A percentile compares a stretch with the other conserved stretches of the same genome.
Evolutionary conservation across 2,329 filamentous ascomycete genomes (phyloP).

Genomic region (Nemania diffusa): DNA sequence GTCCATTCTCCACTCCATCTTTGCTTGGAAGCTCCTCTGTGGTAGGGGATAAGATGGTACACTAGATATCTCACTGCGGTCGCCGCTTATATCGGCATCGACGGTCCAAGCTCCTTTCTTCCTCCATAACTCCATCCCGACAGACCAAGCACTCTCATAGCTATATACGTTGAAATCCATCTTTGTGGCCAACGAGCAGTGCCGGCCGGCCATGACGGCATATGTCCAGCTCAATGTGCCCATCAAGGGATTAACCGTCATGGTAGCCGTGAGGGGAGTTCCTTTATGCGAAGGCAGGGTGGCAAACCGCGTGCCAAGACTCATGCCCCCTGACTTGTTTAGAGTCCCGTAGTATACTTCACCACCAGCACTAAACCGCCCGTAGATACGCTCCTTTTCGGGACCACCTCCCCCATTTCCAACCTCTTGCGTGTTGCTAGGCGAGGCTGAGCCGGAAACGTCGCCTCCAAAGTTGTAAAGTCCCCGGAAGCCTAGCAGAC

Average conservation of each 20-base stretch:
- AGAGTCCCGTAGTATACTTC: slow-evolving; percentile 96
- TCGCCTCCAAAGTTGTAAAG: slow-evolving; percentile 95
- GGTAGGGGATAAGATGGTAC: slow-evolving; percentile 30
- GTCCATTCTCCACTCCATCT: slow-evolving; percentile 59
- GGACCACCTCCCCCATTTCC: slow-evolving; percentile 42
- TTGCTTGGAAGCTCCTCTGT: slow-evolving; percentile 63
- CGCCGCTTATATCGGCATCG: slow-evolving; percentile 52
- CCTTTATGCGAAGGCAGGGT: slow-evolving; percentile 83
- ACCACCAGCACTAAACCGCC: slow-evolving; percentile 87
- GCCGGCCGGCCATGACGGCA: slow-evolving; percentile 84
- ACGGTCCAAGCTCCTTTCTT: slow-evolving; percentile 60
- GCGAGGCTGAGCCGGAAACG: slow-evolving; percentile 52
- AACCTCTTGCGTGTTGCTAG: slow-evolving; percentile 29
- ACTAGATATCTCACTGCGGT: slow-evolving; percentile 42
- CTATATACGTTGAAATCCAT: slow-evolving; percentile 99
- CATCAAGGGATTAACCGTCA: slow-evolving; percentile 94
- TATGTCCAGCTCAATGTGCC: slow-evolving; percentile 93
- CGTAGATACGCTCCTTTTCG: slow-evolving; percentile 73
- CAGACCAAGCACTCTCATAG: slow-evolving; percentile 92
- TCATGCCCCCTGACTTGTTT: slow-evolving; percentile 93
- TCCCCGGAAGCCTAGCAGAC: slow-evolving; percentile 85
- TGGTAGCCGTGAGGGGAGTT: slow-evolving; percentile 90
- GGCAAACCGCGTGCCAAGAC: slow-evolving; percentile 87
- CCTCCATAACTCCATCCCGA: slow-evolving; percentile 94
- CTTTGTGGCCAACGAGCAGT: slow-evolving; percentile 85